Evolutionary conservation across 2,329 filamentous ascomycete species (phyloP).

Genomic region (Botrytis porri): DNA sequence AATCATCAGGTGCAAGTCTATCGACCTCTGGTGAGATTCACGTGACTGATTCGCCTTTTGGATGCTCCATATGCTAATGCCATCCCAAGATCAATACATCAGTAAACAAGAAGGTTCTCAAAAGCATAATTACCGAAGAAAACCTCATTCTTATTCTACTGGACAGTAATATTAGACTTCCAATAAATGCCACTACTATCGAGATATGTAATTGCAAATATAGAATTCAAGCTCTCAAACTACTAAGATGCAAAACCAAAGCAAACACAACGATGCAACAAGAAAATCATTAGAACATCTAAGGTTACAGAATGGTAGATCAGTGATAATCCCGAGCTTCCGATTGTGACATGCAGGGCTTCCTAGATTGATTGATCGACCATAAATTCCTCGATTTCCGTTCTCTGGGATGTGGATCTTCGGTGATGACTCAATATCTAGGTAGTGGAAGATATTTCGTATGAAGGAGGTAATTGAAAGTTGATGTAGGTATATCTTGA

Average conservation of each 20-base stretch:
- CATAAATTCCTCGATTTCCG: background rate
- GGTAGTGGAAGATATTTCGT: background rate
- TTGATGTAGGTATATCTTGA: background rate
- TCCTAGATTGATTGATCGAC: background rate
- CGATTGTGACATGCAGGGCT: background rate
- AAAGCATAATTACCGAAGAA: background rate
- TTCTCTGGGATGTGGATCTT: background rate
- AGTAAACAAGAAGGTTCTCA: background rate
- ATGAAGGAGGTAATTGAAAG: too few relatives aligned
- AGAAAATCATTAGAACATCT: too few relatives aligned
- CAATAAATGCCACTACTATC: background rate
- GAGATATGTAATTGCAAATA: too few relatives aligned
- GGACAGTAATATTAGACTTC: background rate
- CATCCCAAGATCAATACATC: background rate
- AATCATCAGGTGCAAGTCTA: background rate
- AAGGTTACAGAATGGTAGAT: background rate
- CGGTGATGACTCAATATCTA: background rate
- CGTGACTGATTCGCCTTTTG: background rate
- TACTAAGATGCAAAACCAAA: background rate
- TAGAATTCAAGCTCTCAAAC: background rate
- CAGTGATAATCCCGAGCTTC: background rate
- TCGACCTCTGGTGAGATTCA: background rate
- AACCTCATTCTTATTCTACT: background rate
- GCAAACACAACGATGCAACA: background rate
- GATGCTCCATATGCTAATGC: background rate